These are phyloP conservation scores for Daldinia caldariorum DNA, from an alignment of 495 filamentous ascomycete genomes.

Conservation along the genomic window DNA sequence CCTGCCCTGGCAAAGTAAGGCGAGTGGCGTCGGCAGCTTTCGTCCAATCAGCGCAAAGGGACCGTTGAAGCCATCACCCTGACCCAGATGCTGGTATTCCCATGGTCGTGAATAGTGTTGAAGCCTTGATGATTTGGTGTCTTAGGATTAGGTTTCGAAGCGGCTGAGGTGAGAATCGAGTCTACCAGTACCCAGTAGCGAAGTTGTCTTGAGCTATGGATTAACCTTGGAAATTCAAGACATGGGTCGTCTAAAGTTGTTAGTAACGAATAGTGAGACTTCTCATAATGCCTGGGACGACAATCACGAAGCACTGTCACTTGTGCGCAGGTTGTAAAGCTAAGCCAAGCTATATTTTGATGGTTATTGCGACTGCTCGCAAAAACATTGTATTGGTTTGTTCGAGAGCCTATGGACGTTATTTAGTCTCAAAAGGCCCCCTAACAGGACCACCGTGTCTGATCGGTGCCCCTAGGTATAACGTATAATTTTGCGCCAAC, in stretches of 20 bases:
- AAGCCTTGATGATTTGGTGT: neutral
- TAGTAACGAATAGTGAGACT: constrained; percentile 23
- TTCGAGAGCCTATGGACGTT: constrained; percentile 41
- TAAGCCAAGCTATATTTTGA: constrained; percentile 26
- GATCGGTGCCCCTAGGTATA: constrained; percentile 32
- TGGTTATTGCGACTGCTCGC: constrained; percentile 43
- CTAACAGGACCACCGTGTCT: constrained; percentile 28
- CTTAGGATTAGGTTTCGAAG: constrained; percentile 9
- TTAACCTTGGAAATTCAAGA: neutral
- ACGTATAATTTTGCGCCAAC: constrained; percentile 45
- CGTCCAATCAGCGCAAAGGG: constrained; percentile 39
- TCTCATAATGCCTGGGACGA: constrained; percentile 15
- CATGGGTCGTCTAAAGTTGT: constrained; percentile 5
- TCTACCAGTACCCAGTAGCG: neutral
- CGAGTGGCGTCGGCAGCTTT: constrained; percentile 44
- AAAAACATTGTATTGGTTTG: constrained; percentile 47
- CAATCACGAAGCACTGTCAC: constrained; percentile 25
- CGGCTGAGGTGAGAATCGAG: neutral
- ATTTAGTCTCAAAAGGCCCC: constrained; percentile 31
- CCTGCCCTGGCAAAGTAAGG: constrained; percentile 49
- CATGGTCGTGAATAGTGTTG: constrained; percentile 10
- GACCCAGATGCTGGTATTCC: constrained; percentile 16
- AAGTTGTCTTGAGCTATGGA: constrained; percentile 6
- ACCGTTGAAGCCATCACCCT: constrained; percentile 32
- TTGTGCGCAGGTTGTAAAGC: constrained; percentile 6